Evolutionary conservation across 1,284 basidiomycete species (phyloP).

Genomic region (Sparassis latifolia): DNA sequence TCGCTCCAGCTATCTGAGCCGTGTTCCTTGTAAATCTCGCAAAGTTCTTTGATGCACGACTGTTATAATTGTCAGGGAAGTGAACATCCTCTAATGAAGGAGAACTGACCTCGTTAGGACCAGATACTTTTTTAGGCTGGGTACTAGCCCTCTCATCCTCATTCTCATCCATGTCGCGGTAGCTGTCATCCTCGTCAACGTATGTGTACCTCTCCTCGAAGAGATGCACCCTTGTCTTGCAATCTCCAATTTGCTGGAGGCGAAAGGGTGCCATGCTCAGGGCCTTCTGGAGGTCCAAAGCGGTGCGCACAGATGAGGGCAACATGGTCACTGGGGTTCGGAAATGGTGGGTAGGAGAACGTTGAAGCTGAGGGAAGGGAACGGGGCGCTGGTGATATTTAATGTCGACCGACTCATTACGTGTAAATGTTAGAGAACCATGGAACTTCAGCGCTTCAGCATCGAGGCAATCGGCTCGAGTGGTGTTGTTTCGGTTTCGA

Average conservation of each 20-base stretch:
- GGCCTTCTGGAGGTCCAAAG: neutral
- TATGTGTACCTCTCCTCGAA: neutral
- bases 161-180: neutral
- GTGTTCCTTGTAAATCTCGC: neutral
- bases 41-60: neutral
- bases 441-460: no score
- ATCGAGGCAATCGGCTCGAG: no score
- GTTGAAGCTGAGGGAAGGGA: no score
- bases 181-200: neutral
- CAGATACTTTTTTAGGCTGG: neutral
- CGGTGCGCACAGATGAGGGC: neutral
- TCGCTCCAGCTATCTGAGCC: neutral
- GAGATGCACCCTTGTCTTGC: neutral
- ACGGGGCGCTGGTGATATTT: no score
- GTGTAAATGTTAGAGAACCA: no score
- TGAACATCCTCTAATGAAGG: no score
- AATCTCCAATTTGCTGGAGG: neutral
- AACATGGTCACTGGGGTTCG: no score
- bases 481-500: no score
- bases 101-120: neutral
- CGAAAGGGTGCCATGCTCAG: neutral
- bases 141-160: neutral
- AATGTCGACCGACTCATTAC: no score
- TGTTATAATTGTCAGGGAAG: neutral
- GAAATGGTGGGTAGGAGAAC: no score